A percentile compares a stretch with the other conserved stretches of the same genome.
Conservation (phyloP, 495 filamentous ascomycete genomes). For the Tuber microsphaerosporum region DNA sequence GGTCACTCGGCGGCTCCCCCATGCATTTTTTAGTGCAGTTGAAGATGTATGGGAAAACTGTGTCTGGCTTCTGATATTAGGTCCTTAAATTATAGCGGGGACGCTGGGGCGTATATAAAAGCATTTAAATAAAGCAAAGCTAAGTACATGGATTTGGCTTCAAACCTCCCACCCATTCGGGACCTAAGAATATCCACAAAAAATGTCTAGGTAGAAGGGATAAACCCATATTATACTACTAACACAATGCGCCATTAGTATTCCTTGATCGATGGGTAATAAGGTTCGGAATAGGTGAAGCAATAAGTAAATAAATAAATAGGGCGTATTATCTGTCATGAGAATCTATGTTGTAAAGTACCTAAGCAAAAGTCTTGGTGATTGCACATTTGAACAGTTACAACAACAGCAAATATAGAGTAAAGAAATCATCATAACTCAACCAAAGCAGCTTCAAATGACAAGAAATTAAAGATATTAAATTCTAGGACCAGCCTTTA, state of each 20-base stretch:
- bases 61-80: neutral
- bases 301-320: neutral
- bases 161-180: no score
- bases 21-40: neutral
- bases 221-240: neutral
- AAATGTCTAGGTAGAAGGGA: neutral
- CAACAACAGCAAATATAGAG: no score
- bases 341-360: neutral
- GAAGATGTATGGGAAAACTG: neutral
- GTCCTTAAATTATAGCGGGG: neutral
- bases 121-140: neutral
- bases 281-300: neutral
- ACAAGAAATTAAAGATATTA: no score
- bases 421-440: no score
- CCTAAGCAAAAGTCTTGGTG: no score
- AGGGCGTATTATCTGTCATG: neutral
- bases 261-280: neutral
- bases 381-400: no score
- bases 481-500: no score
- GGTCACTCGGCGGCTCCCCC: neutral
- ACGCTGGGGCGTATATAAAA: neutral
- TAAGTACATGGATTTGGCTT: neutral
- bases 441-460: no score
- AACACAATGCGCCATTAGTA: neutral
- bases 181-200: neutral